Conservation (phyloP, 768 basidiomycete species). For the Tylopilus sp. region DNA sequence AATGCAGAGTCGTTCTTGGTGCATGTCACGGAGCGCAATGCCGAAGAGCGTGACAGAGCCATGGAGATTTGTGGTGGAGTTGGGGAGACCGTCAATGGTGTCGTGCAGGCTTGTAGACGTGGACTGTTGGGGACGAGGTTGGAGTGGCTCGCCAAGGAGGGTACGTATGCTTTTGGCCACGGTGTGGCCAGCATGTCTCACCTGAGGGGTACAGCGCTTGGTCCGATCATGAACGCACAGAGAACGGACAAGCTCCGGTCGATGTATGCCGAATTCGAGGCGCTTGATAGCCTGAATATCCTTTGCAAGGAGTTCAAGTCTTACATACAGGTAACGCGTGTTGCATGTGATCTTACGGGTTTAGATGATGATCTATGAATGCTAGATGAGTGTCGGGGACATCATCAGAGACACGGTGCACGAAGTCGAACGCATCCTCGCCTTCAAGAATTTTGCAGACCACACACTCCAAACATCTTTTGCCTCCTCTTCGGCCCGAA, state of each 20-base stretch:
- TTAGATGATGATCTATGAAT: not conserved
- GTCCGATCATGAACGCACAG: slow-evolving; percentile 46
- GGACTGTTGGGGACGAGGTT: slow-evolving; percentile 45
- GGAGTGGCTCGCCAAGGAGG: slow-evolving; percentile 43
- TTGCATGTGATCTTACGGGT: not conserved
- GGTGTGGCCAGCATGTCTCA: slow-evolving; percentile 26
- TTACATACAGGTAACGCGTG: slow-evolving; percentile 48
- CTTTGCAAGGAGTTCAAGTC: slow-evolving; percentile 61
- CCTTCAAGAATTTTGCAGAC: slow-evolving; percentile 61
- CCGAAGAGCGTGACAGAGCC: slow-evolving; percentile 57
- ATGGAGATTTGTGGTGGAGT: slow-evolving; percentile 45
- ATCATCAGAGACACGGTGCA: slow-evolving; percentile 60
- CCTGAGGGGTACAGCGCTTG: slow-evolving; percentile 41
- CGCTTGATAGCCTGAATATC: slow-evolving; percentile 50
- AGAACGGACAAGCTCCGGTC: slow-evolving; percentile 41
- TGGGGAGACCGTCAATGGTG: slow-evolving; percentile 44
- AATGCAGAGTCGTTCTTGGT: slow-evolving; percentile 53
- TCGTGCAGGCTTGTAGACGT: slow-evolving; percentile 52
- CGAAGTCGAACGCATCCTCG: slow-evolving; percentile 68
- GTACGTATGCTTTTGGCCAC: slow-evolving; percentile 31
- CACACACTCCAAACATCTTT: slow-evolving; percentile 50
- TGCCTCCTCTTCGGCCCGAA: slow-evolving; percentile 38
- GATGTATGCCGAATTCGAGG: slow-evolving; percentile 61
- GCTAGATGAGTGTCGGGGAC: slow-evolving; percentile 53
- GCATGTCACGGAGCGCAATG: slow-evolving; percentile 41